Base-by-base conservation (phyloP, 306 rosid genomes). In the Rubus idaeus region DNA sequence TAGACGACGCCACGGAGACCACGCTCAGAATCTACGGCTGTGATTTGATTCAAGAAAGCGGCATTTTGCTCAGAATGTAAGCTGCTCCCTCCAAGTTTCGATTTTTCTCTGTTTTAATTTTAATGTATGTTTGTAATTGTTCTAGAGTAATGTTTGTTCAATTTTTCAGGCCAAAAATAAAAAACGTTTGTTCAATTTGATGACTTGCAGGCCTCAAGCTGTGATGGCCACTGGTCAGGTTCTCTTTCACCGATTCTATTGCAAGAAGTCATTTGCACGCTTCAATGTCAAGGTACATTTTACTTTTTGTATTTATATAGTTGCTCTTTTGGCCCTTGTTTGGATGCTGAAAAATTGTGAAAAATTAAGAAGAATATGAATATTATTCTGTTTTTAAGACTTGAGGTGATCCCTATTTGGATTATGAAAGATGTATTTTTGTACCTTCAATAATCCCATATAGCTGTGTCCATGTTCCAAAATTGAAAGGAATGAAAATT, bases 181-280 rank as follows among this genome's bases (percentile, higher is more conserved):
- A 10, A 10, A 0, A 10, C 21, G 76, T 0, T 20, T 53, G 68
- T 18, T 21, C 39, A 3, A 44, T 45, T n/a, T n/a, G n/a, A n/a
- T n/a, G n/a, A n/a, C n/a, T n/a, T 51, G 56, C 82, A 92, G 99
- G 76, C 97, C 98, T 40, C 98, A 92, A 69, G 99, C 99, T 4
- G 97, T 92, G 72, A 95, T 95, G 99, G 99, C 98, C 71, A 92
- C 99, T 47, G 97, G 96, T 13, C 97, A 95, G 84, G 99, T 95
- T 80, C 83, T 92, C 26, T 95, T 95, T 81, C 99, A 91, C 77
- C 97, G 94, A 23, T 95, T 95, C 87, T 92, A 89, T 77, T 92
- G 99, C 83, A 95, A 95, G 88, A 92, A 95, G 84, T 95, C 97
- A 10, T 88, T 95, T 87, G 96, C 96, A 1, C 93, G 97, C 77